Evolutionary conservation across 805 yeast species (phyloP), one percentile per base, ranked within the genome.

Genomic region (Metschnikowia baotianmanensis): DNA sequence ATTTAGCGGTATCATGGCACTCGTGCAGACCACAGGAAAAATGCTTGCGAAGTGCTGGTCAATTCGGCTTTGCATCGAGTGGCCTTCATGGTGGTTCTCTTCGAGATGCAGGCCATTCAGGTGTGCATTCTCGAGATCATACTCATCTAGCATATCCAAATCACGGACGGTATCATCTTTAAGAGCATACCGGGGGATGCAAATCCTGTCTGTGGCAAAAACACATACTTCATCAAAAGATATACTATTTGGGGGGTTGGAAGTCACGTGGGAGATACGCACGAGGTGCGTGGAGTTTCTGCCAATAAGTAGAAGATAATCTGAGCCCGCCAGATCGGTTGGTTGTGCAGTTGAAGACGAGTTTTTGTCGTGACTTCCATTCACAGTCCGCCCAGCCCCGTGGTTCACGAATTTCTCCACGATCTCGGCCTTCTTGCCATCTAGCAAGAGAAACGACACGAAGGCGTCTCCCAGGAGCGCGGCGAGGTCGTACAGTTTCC

Each of bases 181-280:
- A 5, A 31, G 36, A 1, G 35, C 21, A 23, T 26, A 31, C n/a
- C 32, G 27, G n/a, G 55, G 55, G 26, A 51, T 26, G 15, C 52
- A 45, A 13, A 20, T 12, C 6, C 16, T 4, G 19, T 38, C 31
- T 12, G 49, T 41, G 12, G 34, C 13, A 8, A 46, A 46, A 11
- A 47, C 43, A 15, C 45, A 48, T 19, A 82, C 41, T 34, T 62
- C 61, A 17, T 64, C 67, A 21, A 75, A 65, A 17, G 57, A 50
- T 46, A 82, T 65, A 24, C 72, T 66, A 40, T 73, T 74, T 19
- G 88, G 87, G 1, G 85, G 84, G 45, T 66, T 65, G 17, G 62
- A 58, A 1, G 77, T 67, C 11, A 83, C 54, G 52, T 82, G 78
- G 17, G 69, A 67, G 25, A 85, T 51, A 2, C 76, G 63, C 51